Base-by-base conservation (phyloP, 2,329 filamentous ascomycete genomes). In the Cladophialophora psammophila region DNA sequence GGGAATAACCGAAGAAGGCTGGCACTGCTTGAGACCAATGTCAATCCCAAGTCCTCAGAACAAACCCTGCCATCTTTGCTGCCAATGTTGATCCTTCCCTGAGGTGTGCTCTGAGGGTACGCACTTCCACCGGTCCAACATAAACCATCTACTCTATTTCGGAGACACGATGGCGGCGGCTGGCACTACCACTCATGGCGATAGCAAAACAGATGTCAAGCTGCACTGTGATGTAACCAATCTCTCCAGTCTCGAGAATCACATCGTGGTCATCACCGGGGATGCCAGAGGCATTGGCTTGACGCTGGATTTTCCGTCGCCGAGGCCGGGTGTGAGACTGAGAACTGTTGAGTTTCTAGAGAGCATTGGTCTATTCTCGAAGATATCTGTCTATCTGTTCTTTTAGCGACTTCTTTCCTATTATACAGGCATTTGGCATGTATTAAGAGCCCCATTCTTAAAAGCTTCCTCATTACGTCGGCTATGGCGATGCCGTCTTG, bases 251-350 rank as follows among this genome's bases (percentile, higher is more conserved):
- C 70, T 77, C n/a, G 69, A 72, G 5, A 73, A 73, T 56, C 75
- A 72, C 53, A 71, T 73, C 45, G 72, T 71, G 67, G 75, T 63
- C 18, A 65, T 65, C 59, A 65, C 62, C 71, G 77, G 77, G 4
- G 77, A 76, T 34, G 75, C 75, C 5, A 73, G 77, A 26, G 78
- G 78, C 18, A 79, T 80, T 32, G 78, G 77, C 0, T 72, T 78
- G 10, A 77, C 77, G 50, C 76, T 82, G n/a, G 77, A 78, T 2
- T 73, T 74, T 42, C 75, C 18, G 72, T 78, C 13, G 79, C 77
- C 5, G 75, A 78, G 69, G 76, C 77, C 10, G 80, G 80, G 26
- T 26, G 26, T 26, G 26, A 3, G 26, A 26, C 26, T 26, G 26
- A 26, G 26, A 26, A 26, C 3, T 26, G 26, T 26, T 3, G 3